Conservation (phyloP, 2,329 filamentous ascomycete species). For the Rugonectria rugulosa region DNA sequence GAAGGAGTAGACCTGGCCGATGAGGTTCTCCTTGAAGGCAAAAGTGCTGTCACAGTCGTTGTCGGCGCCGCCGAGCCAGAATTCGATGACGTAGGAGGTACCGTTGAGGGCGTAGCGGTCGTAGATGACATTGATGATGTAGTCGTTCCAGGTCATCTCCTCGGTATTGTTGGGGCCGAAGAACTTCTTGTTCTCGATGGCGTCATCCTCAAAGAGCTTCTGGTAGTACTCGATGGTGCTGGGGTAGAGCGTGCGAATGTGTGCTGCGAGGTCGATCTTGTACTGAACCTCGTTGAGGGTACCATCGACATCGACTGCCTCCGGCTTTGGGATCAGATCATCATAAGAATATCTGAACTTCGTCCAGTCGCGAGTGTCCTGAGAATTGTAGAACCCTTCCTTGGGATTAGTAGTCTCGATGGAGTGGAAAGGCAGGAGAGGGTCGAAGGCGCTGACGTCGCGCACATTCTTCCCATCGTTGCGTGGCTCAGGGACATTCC, state of each 20-base stretch:
- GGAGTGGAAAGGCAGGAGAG: not conserved
- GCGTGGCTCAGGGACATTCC: not conserved
- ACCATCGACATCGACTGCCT: not conserved
- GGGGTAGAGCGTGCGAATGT: not conserved
- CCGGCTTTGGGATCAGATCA: not conserved
- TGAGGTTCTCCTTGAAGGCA: not conserved
- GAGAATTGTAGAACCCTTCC: not conserved
- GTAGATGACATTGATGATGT: slow-evolving; percentile 26
- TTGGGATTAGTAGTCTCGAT: not conserved
- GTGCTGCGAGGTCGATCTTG: not conserved
- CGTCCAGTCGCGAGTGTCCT: not conserved
- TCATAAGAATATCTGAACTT: not conserved
- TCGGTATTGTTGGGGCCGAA: slow-evolving; percentile 8
- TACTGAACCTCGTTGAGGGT: not conserved
- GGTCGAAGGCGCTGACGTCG: not conserved
- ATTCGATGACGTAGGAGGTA: slow-evolving; percentile 21
- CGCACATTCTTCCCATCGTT: not conserved
- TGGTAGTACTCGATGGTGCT: not conserved
- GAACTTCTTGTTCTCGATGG: not conserved
- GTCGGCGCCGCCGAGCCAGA: slow-evolving; percentile 16
- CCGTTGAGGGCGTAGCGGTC: slow-evolving; percentile 23
- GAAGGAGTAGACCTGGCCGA: slow-evolving; percentile 19
- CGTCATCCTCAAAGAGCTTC: not conserved
- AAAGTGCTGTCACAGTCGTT: slow-evolving; percentile 5
- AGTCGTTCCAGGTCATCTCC: slow-evolving; percentile 16